These are phyloP conservation scores for Penicillium sp. DNA, from an alignment of 2,329 filamentous ascomycete genomes.

Conservation along the genomic window DNA sequence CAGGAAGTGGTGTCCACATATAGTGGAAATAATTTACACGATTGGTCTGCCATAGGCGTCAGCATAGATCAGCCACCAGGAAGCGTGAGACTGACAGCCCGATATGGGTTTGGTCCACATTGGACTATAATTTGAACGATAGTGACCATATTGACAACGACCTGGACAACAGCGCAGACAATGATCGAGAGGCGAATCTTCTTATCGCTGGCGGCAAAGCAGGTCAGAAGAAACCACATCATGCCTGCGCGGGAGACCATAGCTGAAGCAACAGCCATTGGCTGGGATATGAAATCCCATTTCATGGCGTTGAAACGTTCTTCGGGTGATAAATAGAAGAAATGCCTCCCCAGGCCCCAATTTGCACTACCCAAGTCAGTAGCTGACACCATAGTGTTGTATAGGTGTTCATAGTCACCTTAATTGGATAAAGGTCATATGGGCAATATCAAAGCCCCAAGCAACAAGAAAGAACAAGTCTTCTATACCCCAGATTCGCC, in stretches of 20 bases:
- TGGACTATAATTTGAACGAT: conserved; percentile 37
- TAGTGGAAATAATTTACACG: conserved; percentile 37
- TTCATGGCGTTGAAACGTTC: conserved; percentile 31
- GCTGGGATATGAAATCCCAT: conserved; percentile 23
- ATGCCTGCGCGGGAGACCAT: conserved; percentile 38
- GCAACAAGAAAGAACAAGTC: conserved; percentile 32
- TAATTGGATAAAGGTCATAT: conserved; percentile 33
- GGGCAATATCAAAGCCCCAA: conserved; percentile 32
- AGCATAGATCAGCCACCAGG: background rate
- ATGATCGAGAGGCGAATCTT: conserved; percentile 32
- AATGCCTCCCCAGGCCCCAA: conserved; percentile 35
- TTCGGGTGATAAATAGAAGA: conserved; percentile 27
- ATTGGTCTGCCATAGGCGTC: conserved; percentile 33
- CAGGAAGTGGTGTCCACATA: conserved; percentile 38
- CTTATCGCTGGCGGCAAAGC: conserved; percentile 32
- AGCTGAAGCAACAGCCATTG: conserved; percentile 29
- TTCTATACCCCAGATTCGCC: conserved; percentile 34
- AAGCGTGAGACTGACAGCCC: conserved; percentile 15
- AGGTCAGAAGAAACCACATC: conserved; percentile 38
- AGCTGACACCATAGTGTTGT: too few species aligned
- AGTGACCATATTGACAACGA: conserved; percentile 34
- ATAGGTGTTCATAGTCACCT: conserved; percentile 22
- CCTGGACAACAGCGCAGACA: conserved; percentile 32
- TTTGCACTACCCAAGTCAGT: conserved; percentile 20
- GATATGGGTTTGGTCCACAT: conserved; percentile 36